Percentiles rank a stretch among this genome's conserved stretches.
Conservation (phyloP, 306 rosid genomes). For the Quercus ilex region DNA sequence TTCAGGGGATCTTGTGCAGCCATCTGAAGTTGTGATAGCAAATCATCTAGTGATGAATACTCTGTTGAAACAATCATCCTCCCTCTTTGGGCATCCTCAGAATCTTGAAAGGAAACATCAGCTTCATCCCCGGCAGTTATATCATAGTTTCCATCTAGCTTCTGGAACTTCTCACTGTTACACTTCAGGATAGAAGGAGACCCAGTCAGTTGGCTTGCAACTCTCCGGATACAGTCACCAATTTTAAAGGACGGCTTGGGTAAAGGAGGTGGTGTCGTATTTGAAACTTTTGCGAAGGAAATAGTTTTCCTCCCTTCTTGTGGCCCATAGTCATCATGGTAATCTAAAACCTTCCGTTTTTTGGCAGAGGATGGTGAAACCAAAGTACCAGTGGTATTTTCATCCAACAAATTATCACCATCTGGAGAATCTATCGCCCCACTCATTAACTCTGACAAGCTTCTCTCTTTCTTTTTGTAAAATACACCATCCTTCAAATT, state of each 20-base stretch:
- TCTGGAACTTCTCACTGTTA: conserved; percentile 53
- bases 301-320: conserved; percentile 62
- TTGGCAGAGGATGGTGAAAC: conserved; percentile 41
- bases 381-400: conserved; percentile 27
- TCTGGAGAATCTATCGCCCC: conserved; percentile 44
- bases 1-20: conserved; percentile 70
- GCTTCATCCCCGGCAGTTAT: conserved; percentile 34
- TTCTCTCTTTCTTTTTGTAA: conserved; percentile 64
- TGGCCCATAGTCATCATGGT: conserved; percentile 41
- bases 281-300: conserved; percentile 54
- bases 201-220: conserved; percentile 84
- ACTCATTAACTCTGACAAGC: conserved; percentile 70
- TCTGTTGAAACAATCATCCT: conserved; percentile 39
- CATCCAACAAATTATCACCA: conserved; percentile 46
- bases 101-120: conserved; percentile 34
- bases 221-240: conserved; percentile 92
- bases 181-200: conserved; percentile 49
- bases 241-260: conserved; percentile 71
- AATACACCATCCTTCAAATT: conserved; percentile 52
- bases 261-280: conserved; percentile 11
- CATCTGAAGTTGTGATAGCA: conserved; percentile 62
- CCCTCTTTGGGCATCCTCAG: conserved; percentile 49
- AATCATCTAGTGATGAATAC: conserved; percentile 60
- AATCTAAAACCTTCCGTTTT: conserved; percentile 54
- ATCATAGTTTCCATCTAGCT: conserved; percentile 42